A percentile compares a stretch with the other conserved stretches of the same genome.
These are phyloP conservation scores for Aureobasidium sp. DNA, from an alignment of 2,329 filamentous ascomycete genomes.

Conservation along the genomic window DNA sequence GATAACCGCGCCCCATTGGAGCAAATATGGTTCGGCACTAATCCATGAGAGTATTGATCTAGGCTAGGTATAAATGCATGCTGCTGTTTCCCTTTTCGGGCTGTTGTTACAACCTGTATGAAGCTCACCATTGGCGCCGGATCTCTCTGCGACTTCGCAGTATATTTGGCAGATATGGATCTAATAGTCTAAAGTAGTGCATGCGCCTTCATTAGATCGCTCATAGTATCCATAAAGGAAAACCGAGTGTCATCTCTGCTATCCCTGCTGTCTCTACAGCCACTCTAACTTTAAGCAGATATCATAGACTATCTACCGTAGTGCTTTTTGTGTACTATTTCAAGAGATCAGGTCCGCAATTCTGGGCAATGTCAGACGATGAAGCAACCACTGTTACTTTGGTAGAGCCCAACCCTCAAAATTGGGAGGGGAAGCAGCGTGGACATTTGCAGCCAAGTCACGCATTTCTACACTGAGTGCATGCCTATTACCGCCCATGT, in stretches of 20 bases:
- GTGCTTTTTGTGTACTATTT: not conserved
- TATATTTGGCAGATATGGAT: not conserved
- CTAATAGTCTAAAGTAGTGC: not conserved
- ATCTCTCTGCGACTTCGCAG: not conserved
- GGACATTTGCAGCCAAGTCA: no score
- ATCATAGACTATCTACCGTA: not conserved
- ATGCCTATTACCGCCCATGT: no score
- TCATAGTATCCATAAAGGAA: not conserved
- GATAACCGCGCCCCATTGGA: not conserved
- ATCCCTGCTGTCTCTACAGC: not conserved
- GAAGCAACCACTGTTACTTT: no score
- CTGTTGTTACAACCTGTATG: not conserved
- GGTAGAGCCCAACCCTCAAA: no score
- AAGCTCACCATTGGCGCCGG: not conserved
- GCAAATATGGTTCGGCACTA: not conserved
- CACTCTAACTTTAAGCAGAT: not conserved
- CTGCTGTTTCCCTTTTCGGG: not conserved
- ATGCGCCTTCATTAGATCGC: not conserved
- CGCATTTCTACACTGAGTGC: no score
- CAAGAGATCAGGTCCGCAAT: not conserved
- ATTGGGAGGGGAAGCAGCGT: no score
- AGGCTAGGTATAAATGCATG: no score
- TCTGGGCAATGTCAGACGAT: no score
- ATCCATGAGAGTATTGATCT: not conserved
- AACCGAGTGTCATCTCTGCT: no score